Percentiles rank a stretch among this genome's conserved stretches.
Evolutionary conservation across 768 basidiomycete genomes (phyloP).

Genomic region (Galerina sulciceps): DNA sequence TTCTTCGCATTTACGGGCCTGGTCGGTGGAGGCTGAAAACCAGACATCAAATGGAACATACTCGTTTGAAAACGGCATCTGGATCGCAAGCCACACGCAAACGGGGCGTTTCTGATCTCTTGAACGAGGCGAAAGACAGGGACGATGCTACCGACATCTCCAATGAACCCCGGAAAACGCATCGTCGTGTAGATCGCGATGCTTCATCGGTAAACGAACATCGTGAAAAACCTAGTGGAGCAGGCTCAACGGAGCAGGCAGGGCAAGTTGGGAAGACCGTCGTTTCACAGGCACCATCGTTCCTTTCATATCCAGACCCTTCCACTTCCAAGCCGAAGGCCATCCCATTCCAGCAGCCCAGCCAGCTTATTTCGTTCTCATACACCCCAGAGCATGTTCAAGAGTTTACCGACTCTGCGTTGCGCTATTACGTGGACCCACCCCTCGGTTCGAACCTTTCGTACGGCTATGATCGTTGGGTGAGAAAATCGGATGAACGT

Average conservation of each 20-base stretch:
- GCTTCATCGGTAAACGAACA: not conserved
- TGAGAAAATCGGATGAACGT: slow-evolving; percentile 63
- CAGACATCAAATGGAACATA: not conserved
- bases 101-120: slow-evolving; percentile 1
- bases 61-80: not conserved
- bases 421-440: slow-evolving; percentile 74
- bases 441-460: slow-evolving; percentile 67
- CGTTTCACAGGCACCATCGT: not conserved
- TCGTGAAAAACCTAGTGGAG: not conserved
- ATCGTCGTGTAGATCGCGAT: not conserved
- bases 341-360: slow-evolving; percentile 71
- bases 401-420: slow-evolving; percentile 67
- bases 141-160: not conserved
- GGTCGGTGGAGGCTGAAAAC: no score
- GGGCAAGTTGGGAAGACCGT: not conserved
- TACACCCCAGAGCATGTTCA: slow-evolving; percentile 61
- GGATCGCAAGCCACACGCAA: not conserved
- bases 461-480: slow-evolving; percentile 78
- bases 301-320: slow-evolving; percentile 20
- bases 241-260: not conserved
- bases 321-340: slow-evolving; percentile 14
- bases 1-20: not conserved
- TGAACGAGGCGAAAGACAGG: not conserved
- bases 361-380: slow-evolving; percentile 72
- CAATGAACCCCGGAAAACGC: not conserved